Evolutionary conservation across 2,329 filamentous ascomycete species (phyloP), one percentile per base, ranked within the genome.

Genomic region (Aspergillus sp.): DNA sequence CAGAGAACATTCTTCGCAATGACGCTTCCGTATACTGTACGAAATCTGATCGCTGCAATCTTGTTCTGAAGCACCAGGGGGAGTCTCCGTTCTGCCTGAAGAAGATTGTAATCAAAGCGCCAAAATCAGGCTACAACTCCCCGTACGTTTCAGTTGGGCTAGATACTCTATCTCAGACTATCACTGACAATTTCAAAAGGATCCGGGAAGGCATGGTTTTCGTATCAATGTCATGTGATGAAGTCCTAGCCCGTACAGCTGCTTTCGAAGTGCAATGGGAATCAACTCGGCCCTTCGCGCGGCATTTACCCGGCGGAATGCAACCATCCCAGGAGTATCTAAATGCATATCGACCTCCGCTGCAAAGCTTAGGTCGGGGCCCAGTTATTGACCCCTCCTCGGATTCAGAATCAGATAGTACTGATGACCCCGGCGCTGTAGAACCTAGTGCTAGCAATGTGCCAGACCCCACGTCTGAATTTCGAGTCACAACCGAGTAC

Each of bases 141-240:
- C 92, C 92, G 90, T 96, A 86, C 77, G 91, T 86, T 60, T 41
- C 32, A 52, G 41, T 39, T 39, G 13, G 25, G 21, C 25, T 36
- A 57, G n/a, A 25, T 15, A 11, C 10, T 30, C 42, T 13, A 44
- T 57, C 27, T 42, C 54, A 19, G 36, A 44, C 17, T 61, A 50
- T 61, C 63, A 48, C 76, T 82, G 65, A 81, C 69, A 54, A 59
- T 59, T 63, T 54, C 49, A 7, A 50, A 72, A 94, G 91, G 57
- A 88, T 96, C 56, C 89, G 94, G 76, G 90, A 96, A 82, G 94
- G 95, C 48, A 89, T 97, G 84, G 86, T 98, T 1, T 97, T 97
- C 71, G 84, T 98, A 27, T 86, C 91, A 49, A 96, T 97, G 93
- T 85, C 87, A 42, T 85, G 88, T 39, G 88, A 96, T 66, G 88